Evolutionary conservation across 2,329 filamentous ascomycete genomes (phyloP).

Genomic region (Aureobasidium namibiae): DNA sequence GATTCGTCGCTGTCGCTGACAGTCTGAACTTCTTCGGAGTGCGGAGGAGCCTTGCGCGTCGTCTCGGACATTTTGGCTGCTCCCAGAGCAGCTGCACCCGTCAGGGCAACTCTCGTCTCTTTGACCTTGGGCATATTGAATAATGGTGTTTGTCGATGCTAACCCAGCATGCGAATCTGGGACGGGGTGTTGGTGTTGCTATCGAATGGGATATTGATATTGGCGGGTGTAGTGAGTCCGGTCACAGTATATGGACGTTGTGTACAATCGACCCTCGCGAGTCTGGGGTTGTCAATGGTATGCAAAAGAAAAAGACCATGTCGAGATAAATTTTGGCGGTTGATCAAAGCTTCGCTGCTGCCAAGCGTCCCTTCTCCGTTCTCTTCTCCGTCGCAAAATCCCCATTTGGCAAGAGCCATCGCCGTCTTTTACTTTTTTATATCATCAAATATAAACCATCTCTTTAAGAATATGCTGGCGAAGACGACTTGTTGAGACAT

Average conservation of each 20-base stretch:
- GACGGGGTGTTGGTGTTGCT: not conserved
- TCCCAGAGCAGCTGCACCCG: constrained; percentile 24
- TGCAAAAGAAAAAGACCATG: not conserved
- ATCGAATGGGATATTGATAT: not conserved
- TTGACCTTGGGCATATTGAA: constrained; percentile 27
- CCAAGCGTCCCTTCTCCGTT: constrained; percentile 17
- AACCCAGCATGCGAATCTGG: not conserved
- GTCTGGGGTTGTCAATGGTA: not conserved
- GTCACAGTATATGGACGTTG: not conserved
- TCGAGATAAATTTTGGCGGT: constrained; percentile 25
- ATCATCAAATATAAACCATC: not conserved
- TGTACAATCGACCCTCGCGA: not conserved
- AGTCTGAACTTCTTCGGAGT: constrained; percentile 26
- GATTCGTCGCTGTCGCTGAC: constrained; percentile 24
- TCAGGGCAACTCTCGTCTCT: constrained; percentile 28
- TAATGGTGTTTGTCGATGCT: not conserved
- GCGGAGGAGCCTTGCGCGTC: constrained; percentile 19
- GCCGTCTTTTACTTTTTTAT: not conserved
- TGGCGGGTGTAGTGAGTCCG: not conserved
- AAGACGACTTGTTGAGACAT: not conserved
- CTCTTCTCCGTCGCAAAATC: not conserved
- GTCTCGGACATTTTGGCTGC: constrained; percentile 18
- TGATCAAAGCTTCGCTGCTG: constrained; percentile 19
- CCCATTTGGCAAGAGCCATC: not conserved
- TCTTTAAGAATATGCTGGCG: not conserved